Percentiles rank a stretch among this genome's conserved stretches.
phyloP scores from a whole-genome alignment of 768 basidiomycete species.

The Kwoniella botswanensis region DNA sequence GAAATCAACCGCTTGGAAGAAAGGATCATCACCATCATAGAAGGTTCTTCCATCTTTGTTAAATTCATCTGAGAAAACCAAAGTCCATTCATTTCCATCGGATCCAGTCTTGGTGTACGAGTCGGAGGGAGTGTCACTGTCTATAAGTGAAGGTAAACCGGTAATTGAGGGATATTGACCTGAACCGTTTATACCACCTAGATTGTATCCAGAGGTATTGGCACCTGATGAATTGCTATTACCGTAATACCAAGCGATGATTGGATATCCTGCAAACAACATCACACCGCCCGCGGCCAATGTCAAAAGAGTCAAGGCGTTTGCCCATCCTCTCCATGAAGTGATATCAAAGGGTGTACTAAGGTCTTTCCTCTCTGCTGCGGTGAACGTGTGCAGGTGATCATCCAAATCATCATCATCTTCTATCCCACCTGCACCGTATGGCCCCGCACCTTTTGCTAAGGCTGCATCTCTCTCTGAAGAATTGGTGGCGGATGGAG shows the following conservation, averaged over 20 bases:
- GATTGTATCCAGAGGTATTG: conserved; percentile 63
- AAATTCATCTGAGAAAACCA: conserved; percentile 91
- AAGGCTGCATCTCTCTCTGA: conserved; percentile 6
- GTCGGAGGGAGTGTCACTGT: conserved; percentile 69
- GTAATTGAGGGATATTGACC: conserved; percentile 67
- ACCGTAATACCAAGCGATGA: conserved; percentile 41
- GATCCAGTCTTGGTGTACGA: conserved; percentile 63
- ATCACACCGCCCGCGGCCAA: conserved; percentile 62
- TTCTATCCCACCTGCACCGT: conserved; percentile 16
- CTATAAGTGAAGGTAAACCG: conserved; percentile 70
- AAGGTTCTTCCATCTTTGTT: conserved; percentile 78
- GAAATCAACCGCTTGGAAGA: conserved; percentile 61
- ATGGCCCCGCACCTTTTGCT: conserved; percentile 1
- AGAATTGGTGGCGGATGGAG: not conserved
- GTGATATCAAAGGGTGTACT: conserved; percentile 67
- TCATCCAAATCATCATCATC: conserved; percentile 56
- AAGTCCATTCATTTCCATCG: conserved; percentile 65
- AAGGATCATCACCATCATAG: conserved; percentile 81
- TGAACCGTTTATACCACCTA: conserved; percentile 77
- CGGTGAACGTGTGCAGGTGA: conserved; percentile 54
- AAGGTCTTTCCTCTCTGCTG: conserved; percentile 61
- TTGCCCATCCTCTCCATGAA: conserved; percentile 72
- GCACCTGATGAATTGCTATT: conserved; percentile 27
- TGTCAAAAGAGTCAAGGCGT: conserved; percentile 71
- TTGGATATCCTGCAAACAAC: conserved; percentile 45